A percentile compares a stretch with the other conserved stretches of the same genome.
These are phyloP conservation scores for Oenanthe sinensis DNA, from an alignment of 129 eudicot genomes.

Conservation along the genomic window DNA sequence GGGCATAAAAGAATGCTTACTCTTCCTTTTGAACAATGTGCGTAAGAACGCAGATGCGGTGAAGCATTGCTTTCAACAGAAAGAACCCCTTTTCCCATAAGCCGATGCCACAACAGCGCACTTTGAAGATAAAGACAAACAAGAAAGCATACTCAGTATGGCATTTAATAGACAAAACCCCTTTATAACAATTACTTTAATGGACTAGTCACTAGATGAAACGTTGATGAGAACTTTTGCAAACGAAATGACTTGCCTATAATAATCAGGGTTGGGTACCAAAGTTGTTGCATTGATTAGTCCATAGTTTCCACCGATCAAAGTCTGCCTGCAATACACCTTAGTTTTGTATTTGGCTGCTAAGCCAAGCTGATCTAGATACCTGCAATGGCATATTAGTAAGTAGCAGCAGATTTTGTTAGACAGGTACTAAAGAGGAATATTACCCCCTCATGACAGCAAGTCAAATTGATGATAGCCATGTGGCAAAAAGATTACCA, in stretches of 20 bases:
- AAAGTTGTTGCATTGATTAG: conserved; percentile 58
- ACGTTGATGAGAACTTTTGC: neutral
- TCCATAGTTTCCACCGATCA: conserved; percentile 89
- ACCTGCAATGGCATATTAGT: conserved; percentile 39
- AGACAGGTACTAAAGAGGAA: neutral
- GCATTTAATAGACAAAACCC: neutral
- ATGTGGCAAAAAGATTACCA: conserved; percentile 49
- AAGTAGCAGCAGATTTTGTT: neutral
- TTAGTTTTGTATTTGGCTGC: conserved; percentile 81
- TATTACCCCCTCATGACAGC: neutral
- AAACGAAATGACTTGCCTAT: conserved; percentile 38
- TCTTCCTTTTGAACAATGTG: conserved; percentile 83
- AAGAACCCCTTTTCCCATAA: conserved; percentile 92
- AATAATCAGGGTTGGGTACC: conserved; percentile 90
- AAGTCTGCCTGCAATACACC: conserved; percentile 85
- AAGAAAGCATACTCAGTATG: neutral
- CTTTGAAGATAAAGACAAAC: conserved; percentile 30
- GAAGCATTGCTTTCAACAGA: conserved; percentile 47
- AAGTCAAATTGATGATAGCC: neutral
- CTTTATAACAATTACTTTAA: neutral
- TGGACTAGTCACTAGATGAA: neutral
- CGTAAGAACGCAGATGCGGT: conserved; percentile 75
- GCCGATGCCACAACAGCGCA: conserved; percentile 79
- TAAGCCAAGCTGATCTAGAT: conserved; percentile 87
- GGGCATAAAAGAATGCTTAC: conserved; percentile 34